phyloP scores from a whole-genome alignment of 2,329 filamentous ascomycete genomes.

The Fusarium continuum region DNA sequence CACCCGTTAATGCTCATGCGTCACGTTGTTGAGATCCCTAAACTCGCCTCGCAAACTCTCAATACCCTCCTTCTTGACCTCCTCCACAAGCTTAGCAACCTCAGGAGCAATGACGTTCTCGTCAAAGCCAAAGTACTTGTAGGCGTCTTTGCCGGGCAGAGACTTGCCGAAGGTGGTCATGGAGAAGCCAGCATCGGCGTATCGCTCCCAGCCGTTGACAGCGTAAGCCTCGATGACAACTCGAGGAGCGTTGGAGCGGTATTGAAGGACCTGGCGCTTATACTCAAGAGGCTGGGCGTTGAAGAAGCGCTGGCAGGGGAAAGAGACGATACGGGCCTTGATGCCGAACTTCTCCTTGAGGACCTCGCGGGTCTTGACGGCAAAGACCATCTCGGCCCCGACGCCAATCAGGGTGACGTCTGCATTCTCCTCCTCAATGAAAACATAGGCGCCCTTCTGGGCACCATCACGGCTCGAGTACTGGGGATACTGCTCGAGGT shows the following conservation, averaged over 20 bases:
- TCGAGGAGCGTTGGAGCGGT: slow-evolving; percentile 54
- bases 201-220: slow-evolving; percentile 67
- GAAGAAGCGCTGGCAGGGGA: slow-evolving; percentile 57
- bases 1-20: slow-evolving; percentile 32
- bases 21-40: slow-evolving; percentile 42
- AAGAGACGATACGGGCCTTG: slow-evolving; percentile 53
- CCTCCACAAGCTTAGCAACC: slow-evolving; percentile 48
- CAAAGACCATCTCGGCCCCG: slow-evolving; percentile 49
- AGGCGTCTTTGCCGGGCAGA: slow-evolving; percentile 62
- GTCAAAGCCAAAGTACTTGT: slow-evolving; percentile 66
- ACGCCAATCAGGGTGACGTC: slow-evolving; percentile 57
- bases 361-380: slow-evolving; percentile 47
- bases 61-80: slow-evolving; percentile 44
- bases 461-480: slow-evolving; percentile 53
- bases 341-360: slow-evolving; percentile 53
- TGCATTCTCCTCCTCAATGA: slow-evolving; percentile 54
- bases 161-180: slow-evolving; percentile 66
- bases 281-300: slow-evolving; percentile 56
- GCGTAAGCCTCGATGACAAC: slow-evolving; percentile 70
- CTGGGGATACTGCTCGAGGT: slow-evolving; percentile 52
- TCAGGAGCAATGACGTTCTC: slow-evolving; percentile 51
- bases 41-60: slow-evolving; percentile 47
- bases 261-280: slow-evolving; percentile 55
- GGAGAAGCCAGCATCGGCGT: slow-evolving; percentile 64
- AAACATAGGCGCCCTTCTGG: slow-evolving; percentile 56